phyloP scores from a whole-genome alignment of 768 basidiomycete species.

The Stropharia rugosoannulata region DNA sequence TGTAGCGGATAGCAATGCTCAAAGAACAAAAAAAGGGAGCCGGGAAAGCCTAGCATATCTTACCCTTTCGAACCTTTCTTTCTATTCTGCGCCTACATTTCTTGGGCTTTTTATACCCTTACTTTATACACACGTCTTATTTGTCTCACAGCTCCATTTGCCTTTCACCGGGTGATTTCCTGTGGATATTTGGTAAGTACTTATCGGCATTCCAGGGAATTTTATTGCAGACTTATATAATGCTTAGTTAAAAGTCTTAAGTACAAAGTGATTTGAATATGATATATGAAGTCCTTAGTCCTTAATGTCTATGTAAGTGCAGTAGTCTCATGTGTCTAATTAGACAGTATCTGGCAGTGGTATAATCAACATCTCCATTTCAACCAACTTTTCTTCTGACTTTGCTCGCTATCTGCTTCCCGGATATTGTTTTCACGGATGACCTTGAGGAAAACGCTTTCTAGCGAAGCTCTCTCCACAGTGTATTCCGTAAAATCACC shows the following conservation, averaged over 20 bases:
- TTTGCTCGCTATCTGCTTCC: conserved; percentile 5
- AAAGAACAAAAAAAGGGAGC: conserved; percentile 78
- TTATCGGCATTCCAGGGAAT: too few species aligned
- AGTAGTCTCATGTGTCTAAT: neutral
- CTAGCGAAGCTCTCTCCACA: conserved; percentile 67
- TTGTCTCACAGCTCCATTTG: too few species aligned
- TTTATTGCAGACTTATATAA: too few species aligned
- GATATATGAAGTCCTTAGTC: too few species aligned
- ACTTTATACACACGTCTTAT: neutral
- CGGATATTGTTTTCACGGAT: conserved; percentile 9
- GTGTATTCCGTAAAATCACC: conserved; percentile 58
- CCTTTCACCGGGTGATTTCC: too few species aligned
- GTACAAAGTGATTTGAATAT: too few species aligned
- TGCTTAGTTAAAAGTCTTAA: too few species aligned
- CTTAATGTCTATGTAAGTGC: too few species aligned
- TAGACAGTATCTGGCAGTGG: neutral
- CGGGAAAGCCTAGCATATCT: conserved; percentile 22
- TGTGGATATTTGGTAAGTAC: too few species aligned
- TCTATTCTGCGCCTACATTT: neutral
- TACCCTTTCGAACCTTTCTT: neutral
- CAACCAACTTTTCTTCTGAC: neutral
- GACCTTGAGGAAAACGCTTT: conserved; percentile 60
- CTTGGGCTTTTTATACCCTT: neutral
- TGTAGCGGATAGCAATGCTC: conserved; percentile 71
- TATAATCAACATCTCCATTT: conserved; percentile 2